phyloP scores from a whole-genome alignment of 2,329 filamentous ascomycete species.

The Hymenoscyphus fructigenus region DNA sequence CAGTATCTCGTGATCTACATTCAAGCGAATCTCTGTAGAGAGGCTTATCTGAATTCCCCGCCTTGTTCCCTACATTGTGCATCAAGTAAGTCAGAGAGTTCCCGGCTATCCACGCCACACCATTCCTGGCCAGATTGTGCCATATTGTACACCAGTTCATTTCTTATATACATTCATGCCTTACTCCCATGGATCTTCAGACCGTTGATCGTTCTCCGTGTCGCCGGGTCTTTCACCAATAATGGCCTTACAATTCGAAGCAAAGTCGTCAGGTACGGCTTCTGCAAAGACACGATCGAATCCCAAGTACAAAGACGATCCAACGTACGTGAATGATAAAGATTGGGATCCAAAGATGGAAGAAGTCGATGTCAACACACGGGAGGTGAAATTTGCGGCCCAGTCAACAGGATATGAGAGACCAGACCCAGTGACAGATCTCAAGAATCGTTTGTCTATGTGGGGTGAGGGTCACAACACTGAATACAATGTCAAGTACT shows the following conservation, averaged over 20 bases:
- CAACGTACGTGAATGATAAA: constrained; percentile 21
- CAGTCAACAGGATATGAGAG: constrained; percentile 14
- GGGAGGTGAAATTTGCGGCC: constrained; percentile 15
- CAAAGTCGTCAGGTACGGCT: constrained; percentile 26
- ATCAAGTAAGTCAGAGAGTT: constrained; percentile 26
- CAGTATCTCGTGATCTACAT: neutral
- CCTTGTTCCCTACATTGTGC: constrained; percentile 21
- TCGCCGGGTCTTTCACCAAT: constrained; percentile 15
- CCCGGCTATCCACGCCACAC: constrained; percentile 19
- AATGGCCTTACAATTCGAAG: constrained; percentile 27
- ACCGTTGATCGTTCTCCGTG: constrained; percentile 32
- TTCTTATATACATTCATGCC: constrained; percentile 38
- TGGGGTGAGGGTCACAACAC: constrained; percentile 18
- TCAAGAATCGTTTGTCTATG: constrained; percentile 21
- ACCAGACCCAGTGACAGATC: constrained; percentile 23
- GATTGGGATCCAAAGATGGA: constrained; percentile 27
- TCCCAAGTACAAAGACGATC: neutral
- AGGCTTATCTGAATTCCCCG: constrained; percentile 24
- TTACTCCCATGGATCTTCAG: constrained; percentile 24
- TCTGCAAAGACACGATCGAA: constrained; percentile 18
- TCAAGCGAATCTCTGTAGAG: constrained; percentile 21
- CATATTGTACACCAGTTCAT: constrained; percentile 9
- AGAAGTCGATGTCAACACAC: constrained; percentile 21
- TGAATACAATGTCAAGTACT: neutral
- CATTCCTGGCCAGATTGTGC: constrained; percentile 4